phyloP scores from a whole-genome alignment of 2,329 filamentous ascomycete genomes.

The Metarhizium robertsii region DNA sequence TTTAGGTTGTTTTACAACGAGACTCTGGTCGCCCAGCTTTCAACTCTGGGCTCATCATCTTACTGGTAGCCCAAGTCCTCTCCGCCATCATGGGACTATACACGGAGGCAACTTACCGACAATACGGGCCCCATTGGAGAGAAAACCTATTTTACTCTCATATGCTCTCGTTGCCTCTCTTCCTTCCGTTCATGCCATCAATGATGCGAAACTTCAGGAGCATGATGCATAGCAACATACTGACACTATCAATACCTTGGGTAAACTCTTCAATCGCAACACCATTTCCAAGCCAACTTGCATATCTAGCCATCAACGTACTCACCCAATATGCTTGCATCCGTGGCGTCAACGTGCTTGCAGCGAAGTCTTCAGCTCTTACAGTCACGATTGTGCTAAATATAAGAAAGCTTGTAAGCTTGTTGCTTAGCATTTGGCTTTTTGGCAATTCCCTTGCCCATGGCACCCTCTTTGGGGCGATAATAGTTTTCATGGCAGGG shows the following conservation, averaged over 20 bases:
- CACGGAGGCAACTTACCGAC: constrained; percentile 80
- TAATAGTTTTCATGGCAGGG: constrained; percentile 84
- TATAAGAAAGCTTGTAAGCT: constrained; percentile 84
- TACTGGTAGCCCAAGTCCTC: constrained; percentile 80
- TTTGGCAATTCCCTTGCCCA: constrained; percentile 77
- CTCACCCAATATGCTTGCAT: constrained; percentile 93
- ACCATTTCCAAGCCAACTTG: constrained; percentile 56
- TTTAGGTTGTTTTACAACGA: neutral
- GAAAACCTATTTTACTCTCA: constrained; percentile 95
- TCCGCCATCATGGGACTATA: constrained; percentile 94
- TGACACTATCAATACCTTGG: constrained; percentile 25
- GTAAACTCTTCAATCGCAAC: constrained; percentile 6
- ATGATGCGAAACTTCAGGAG: constrained; percentile 55
- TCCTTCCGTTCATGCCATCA: constrained; percentile 60
- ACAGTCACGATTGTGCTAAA: constrained; percentile 97
- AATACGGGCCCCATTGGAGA: constrained; percentile 83
- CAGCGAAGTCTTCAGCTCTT: constrained; percentile 77
- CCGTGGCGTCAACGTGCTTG: constrained; percentile 88
- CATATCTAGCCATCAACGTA: constrained; percentile 66
- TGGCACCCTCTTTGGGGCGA: constrained; percentile 71
- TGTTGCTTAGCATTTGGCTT: constrained; percentile 84
- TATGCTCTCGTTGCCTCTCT: constrained; percentile 65
- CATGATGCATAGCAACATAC: constrained; percentile 54
- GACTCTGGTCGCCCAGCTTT: constrained; percentile 19
- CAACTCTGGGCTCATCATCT: constrained; percentile 63